Percentiles rank a stretch among this genome's conserved stretches.
Conservation (phyloP, 176 grass and related monocot species). For the Chloris gayana region DNA sequence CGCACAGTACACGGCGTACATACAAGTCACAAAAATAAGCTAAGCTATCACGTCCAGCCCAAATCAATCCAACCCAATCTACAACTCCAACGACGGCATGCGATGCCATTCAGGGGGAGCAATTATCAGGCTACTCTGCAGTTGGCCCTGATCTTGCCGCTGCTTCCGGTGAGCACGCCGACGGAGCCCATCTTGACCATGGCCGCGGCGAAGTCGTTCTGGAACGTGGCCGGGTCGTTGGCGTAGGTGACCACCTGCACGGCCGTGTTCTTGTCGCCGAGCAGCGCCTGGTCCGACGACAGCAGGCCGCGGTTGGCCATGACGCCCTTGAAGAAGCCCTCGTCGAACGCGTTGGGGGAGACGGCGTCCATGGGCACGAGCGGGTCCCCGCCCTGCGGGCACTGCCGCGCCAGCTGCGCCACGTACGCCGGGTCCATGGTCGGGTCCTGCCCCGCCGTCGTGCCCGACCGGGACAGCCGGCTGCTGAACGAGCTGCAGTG, state of each 20-base stretch:
- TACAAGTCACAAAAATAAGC: conserved; percentile 30
- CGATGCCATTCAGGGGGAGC: background rate
- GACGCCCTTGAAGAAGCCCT: conserved; percentile 68
- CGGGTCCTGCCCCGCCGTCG: conserved; percentile 57
- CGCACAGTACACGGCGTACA: conserved; percentile 1
- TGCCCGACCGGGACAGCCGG: conserved; percentile 41
- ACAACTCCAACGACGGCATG: background rate
- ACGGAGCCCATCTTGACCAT: conserved; percentile 86
- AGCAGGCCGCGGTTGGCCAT: conserved; percentile 76
- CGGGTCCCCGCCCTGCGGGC: conserved; percentile 40
- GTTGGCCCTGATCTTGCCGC: conserved; percentile 67
- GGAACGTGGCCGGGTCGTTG: conserved; percentile 56
- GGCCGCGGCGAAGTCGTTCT: conserved; percentile 61
- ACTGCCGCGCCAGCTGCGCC: conserved; percentile 59
- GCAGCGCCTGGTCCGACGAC: conserved; percentile 72
- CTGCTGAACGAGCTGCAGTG: conserved; percentile 83
- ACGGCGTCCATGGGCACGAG: conserved; percentile 71
- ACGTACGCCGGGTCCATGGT: conserved; percentile 69
- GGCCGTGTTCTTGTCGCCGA: conserved; percentile 49
- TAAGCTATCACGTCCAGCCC: conserved; percentile 20
- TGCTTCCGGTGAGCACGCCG: conserved; percentile 61
- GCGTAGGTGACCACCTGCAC: conserved; percentile 73
- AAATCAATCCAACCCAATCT: conserved; percentile 34
- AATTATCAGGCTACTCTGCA: conserved; percentile 65
- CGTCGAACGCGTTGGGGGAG: conserved; percentile 75